Evolutionary conservation across 1,284 basidiomycete genomes (phyloP).

Genomic region (Ustilago trichophora): DNA sequence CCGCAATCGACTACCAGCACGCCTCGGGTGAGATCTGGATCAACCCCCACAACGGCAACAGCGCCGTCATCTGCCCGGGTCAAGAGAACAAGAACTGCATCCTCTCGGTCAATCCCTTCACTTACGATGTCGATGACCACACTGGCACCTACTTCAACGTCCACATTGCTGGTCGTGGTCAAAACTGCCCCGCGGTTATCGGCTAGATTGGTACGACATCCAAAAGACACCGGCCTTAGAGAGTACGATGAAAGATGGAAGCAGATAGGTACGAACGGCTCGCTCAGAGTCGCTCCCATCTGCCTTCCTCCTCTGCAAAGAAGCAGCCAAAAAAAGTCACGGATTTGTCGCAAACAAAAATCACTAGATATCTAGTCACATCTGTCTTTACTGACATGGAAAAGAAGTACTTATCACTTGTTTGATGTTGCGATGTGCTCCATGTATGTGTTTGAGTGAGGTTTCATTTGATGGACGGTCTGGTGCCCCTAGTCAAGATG

Average conservation of each 20-base stretch:
- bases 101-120: slow-evolving; percentile 27
- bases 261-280: not conserved
- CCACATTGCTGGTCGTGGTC: slow-evolving; percentile 47
- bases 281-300: not conserved
- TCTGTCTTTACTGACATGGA: too few species aligned
- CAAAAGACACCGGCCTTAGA: too few species aligned
- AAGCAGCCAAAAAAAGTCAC: too few species aligned
- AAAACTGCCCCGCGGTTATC: slow-evolving; percentile 47
- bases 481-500: too few species aligned
- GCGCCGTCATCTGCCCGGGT: slow-evolving; percentile 53
- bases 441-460: too few species aligned
- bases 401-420: not conserved
- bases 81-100: slow-evolving; percentile 60
- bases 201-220: not conserved
- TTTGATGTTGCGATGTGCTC: not conserved
- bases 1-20: slow-evolving; percentile 49
- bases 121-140: slow-evolving; percentile 48
- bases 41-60: slow-evolving; percentile 47
- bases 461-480: too few species aligned
- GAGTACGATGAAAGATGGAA: not conserved
- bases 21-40: slow-evolving; percentile 55
- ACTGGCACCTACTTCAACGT: slow-evolving; percentile 58
- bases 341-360: too few species aligned
- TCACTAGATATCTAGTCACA: too few species aligned
- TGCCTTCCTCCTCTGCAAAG: too few species aligned